A percentile compares a stretch with the other conserved stretches of the same genome.
Conservation (phyloP, 306 rosid genomes). For the Vicia faba region DNA sequence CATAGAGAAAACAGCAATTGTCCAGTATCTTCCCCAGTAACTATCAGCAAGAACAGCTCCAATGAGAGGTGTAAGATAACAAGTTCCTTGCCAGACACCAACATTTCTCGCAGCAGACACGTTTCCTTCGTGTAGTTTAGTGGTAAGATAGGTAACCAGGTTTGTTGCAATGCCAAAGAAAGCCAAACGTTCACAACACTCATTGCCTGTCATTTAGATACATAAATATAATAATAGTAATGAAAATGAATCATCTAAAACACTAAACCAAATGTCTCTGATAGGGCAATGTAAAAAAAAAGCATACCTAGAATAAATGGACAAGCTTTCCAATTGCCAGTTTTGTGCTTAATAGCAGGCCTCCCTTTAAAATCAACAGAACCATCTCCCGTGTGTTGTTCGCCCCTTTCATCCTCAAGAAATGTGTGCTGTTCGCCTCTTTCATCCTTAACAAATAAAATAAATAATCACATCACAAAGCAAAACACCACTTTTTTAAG, state of each 20-base stretch:
- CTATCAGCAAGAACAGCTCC: slow-evolving; percentile 92
- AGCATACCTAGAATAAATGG: slow-evolving; percentile 48
- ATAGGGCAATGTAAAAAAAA: slow-evolving; percentile 24
- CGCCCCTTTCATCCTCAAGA: too few relatives aligned
- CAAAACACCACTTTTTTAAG: neutral
- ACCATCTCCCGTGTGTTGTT: slow-evolving; percentile 54
- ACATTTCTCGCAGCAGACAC: slow-evolving; percentile 72
- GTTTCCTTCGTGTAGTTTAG: too few relatives aligned
- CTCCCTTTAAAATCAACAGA: slow-evolving; percentile 52
- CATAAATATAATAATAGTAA: slow-evolving; percentile 18
- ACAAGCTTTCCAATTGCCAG: slow-evolving; percentile 40
- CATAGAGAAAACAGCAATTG: slow-evolving; percentile 66
- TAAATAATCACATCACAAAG: slow-evolving; percentile 14
- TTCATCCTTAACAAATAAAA: slow-evolving; percentile 43
- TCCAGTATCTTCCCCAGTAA: slow-evolving; percentile 96
- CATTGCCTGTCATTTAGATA: slow-evolving; percentile 59
- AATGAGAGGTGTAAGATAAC: slow-evolving; percentile 40
- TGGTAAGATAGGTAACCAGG: too few relatives aligned
- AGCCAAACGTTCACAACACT: slow-evolving; percentile 42
- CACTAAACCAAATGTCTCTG: neutral
- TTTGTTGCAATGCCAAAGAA: too few relatives aligned
- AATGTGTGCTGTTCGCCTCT: neutral
- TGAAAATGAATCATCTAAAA: neutral
- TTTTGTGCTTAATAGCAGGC: slow-evolving; percentile 49
- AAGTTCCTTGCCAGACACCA: slow-evolving; percentile 81